Percentiles rank a stretch among this genome's conserved stretches.
These are phyloP conservation scores for Ogataea corticis DNA, from an alignment of 805 yeast genomes.

Conservation along the genomic window DNA sequence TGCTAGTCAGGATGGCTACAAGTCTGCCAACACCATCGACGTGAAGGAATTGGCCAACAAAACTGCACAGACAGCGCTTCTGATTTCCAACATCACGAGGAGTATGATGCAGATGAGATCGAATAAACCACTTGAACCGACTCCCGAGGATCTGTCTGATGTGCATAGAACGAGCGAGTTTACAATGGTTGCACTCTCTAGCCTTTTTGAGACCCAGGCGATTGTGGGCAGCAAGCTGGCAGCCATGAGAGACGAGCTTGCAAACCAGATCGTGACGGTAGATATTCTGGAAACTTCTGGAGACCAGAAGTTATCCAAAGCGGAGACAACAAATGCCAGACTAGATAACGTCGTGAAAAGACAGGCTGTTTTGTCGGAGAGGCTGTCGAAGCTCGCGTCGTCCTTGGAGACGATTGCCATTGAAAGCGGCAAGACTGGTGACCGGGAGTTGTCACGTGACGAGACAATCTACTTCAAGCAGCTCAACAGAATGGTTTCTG, in stretches of 20 bases:
- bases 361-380: slow-evolving; percentile 21
- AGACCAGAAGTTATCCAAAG: slow-evolving; percentile 17
- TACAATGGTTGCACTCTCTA: slow-evolving; percentile 17
- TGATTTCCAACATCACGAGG: slow-evolving; percentile 12
- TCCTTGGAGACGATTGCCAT: slow-evolving; percentile 12
- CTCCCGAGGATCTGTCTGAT: slow-evolving; percentile 15
- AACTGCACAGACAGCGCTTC: slow-evolving; percentile 1
- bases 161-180: slow-evolving; percentile 20
- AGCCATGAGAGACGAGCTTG: slow-evolving; percentile 23
- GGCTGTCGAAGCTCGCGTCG: slow-evolving; percentile 17
- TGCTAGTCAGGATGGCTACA: background rate
- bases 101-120: slow-evolving; percentile 5
- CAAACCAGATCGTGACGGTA: slow-evolving; percentile 27
- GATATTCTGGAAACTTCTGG: slow-evolving; percentile 19
- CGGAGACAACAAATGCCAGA: slow-evolving; percentile 27
- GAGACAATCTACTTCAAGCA: slow-evolving; percentile 29
- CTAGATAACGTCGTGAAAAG: slow-evolving; percentile 37
- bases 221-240: slow-evolving; percentile 19
- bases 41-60: background rate
- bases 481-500: slow-evolving; percentile 21
- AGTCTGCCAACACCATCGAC: background rate
- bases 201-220: slow-evolving; percentile 21
- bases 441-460: slow-evolving; percentile 24
- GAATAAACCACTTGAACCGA: slow-evolving; percentile 12
- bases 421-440: slow-evolving; percentile 8